These are phyloP conservation scores for Trypanosoma caninum DNA, from an alignment of 208 protist species.

Conservation along the genomic window DNA sequence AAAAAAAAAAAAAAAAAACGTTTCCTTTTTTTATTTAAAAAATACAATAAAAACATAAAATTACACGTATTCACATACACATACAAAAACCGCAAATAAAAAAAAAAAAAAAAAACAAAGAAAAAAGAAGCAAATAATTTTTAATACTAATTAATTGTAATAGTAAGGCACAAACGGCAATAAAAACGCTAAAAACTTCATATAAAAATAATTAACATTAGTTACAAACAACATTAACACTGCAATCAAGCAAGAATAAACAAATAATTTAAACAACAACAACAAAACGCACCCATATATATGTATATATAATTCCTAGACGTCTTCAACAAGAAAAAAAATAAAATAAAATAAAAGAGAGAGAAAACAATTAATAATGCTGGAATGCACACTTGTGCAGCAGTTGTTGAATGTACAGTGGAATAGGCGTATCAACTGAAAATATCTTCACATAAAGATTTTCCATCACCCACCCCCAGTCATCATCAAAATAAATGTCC, in stretches of 20 bases:
- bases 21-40: too few relatives aligned
- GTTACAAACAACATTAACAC: background rate
- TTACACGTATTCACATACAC: constrained; percentile 2
- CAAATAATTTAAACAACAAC: background rate
- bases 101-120: constrained; percentile 5
- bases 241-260: background rate
- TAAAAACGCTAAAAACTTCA: background rate
- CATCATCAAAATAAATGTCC: constrained; percentile 21
- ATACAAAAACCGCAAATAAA: background rate
- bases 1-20: constrained; percentile 10
- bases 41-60: too few relatives aligned
- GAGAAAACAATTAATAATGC: background rate
- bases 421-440: constrained; percentile 49
- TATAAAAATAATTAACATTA: background rate
- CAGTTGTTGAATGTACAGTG: constrained; percentile 65
- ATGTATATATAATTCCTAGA: too few relatives aligned
- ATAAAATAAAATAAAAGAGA: background rate
- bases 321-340: background rate
- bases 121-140: background rate
- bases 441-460: constrained; percentile 73
- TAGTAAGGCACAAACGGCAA: background rate
- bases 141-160: background rate
- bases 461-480: constrained; percentile 79
- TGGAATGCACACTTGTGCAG: constrained; percentile 27
- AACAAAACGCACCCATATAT: background rate